These are phyloP conservation scores for Trichoderma virens DNA, from an alignment of 495 filamentous ascomycete species.

Conservation along the genomic window DNA sequence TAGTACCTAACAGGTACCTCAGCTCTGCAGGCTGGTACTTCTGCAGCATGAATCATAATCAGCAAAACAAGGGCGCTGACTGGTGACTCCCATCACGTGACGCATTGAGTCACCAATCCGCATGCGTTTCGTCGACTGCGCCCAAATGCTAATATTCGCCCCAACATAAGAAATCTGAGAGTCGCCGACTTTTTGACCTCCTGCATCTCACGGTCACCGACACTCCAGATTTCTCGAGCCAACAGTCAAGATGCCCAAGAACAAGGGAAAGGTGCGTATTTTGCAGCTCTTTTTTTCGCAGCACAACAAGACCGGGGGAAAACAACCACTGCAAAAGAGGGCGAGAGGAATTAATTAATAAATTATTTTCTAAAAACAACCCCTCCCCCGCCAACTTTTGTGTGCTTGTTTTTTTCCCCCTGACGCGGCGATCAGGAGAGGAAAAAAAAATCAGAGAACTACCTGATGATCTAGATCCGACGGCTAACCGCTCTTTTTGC, in stretches of 20 bases:
- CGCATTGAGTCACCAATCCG: not conserved
- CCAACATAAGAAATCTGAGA: not conserved
- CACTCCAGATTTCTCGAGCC: slow-evolving; percentile 7
- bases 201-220: slow-evolving; percentile 1
- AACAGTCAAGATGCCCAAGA: slow-evolving; percentile 76
- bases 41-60: too few relatives aligned
- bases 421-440: not conserved
- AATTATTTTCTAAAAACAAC: not conserved
- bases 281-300: slow-evolving; percentile 20
- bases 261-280: slow-evolving; percentile 86
- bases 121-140: not conserved
- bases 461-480: not conserved
- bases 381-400: slow-evolving; percentile 10
- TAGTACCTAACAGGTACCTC: too few relatives aligned
- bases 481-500: slow-evolving; percentile 17
- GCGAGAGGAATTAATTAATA: not conserved
- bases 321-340: not conserved
- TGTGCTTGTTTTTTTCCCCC: not conserved
- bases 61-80: not conserved
- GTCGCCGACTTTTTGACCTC: not conserved
- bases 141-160: not conserved
- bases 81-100: not conserved
- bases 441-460: too few relatives aligned
- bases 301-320: slow-evolving; percentile 26
- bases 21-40: too few relatives aligned